These are phyloP conservation scores for Tetracladium setigerum DNA, from an alignment of 495 filamentous ascomycete genomes.

Conservation along the genomic window DNA sequence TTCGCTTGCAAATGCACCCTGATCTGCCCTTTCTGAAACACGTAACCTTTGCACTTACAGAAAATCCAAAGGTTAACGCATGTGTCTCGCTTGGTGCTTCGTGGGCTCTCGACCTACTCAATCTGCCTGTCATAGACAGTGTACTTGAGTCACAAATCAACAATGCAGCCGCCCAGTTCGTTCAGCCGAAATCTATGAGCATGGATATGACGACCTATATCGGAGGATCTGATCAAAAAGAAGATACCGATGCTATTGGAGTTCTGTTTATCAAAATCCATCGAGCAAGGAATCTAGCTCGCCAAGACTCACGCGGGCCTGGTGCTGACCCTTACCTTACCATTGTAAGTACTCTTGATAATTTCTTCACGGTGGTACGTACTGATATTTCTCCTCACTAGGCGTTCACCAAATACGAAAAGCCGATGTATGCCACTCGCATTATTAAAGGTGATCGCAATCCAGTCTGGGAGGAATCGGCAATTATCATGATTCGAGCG, in stretches of 20 bases:
- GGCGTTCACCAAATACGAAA: slow-evolving; percentile 5
- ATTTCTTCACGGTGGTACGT: too few species aligned
- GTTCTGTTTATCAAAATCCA: slow-evolving; percentile 7
- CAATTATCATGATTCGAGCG: slow-evolving; percentile 5
- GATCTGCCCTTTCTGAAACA: slow-evolving; percentile 8
- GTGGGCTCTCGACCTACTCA: slow-evolving; percentile 6
- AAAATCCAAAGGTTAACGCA: slow-evolving; percentile 5
- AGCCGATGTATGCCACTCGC: slow-evolving; percentile 8
- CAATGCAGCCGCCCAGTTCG: slow-evolving; percentile 4
- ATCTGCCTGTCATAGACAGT: slow-evolving; percentile 6
- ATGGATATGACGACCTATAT: slow-evolving; percentile 9
- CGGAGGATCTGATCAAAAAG: slow-evolving; percentile 4
- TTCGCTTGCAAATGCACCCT: slow-evolving; percentile 7
- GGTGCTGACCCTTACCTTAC: slow-evolving; percentile 9
- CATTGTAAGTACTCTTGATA: neutral
- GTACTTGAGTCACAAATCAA: slow-evolving; percentile 6
- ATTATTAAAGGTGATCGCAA: slow-evolving; percentile 9
- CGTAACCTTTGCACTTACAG: slow-evolving; percentile 7
- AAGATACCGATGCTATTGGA: slow-evolving; percentile 9
- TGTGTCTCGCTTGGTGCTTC: slow-evolving; percentile 6
- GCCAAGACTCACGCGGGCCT: slow-evolving; percentile 1
- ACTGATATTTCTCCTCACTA: too few species aligned
- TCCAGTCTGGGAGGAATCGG: slow-evolving; percentile 9
- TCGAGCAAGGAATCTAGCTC: slow-evolving; percentile 1
- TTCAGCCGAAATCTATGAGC: slow-evolving; percentile 9